Evolutionary conservation across 768 basidiomycete genomes (phyloP).

Genomic region (Auricularia sp.): DNA sequence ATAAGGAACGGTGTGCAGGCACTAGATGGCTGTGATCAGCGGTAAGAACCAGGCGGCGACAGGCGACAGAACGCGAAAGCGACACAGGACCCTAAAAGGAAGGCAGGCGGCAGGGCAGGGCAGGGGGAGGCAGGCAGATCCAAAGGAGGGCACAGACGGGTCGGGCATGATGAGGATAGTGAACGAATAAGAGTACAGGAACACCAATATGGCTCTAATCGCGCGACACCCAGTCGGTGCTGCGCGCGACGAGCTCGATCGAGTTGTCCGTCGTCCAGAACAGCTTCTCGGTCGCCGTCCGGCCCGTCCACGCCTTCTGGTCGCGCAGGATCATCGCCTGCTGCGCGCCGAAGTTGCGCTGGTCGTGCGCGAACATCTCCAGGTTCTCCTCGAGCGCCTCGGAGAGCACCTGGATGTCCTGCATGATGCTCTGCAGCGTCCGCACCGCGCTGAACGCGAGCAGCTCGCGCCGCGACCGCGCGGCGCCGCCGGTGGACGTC

Average conservation of each 20-base stretch:
- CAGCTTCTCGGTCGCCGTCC: conserved; percentile 81
- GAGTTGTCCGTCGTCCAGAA: conserved; percentile 92
- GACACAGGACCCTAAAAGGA: too few relatives aligned
- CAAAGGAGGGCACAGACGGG: too few relatives aligned
- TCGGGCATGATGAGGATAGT: too few relatives aligned
- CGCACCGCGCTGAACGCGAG: conserved; percentile 63
- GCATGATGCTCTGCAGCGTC: conserved; percentile 73
- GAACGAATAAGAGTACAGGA: background rate
- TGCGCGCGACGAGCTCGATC: conserved; percentile 74
- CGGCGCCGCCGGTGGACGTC: conserved; percentile 27
- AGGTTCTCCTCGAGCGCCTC: conserved; percentile 89
- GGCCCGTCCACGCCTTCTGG: conserved; percentile 90
- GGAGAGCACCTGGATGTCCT: conserved; percentile 75
- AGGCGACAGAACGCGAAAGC: too few relatives aligned
- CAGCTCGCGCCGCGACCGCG: conserved; percentile 70
- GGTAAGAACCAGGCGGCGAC: too few relatives aligned
- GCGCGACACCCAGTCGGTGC: conserved; percentile 77
- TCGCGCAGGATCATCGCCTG: conserved; percentile 96
- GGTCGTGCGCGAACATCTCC: conserved; percentile 85
- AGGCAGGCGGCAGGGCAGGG: too few relatives aligned
- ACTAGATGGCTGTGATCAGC: too few relatives aligned
- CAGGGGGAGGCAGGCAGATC: too few relatives aligned
- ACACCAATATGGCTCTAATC: conserved; percentile 30
- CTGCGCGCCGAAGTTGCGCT: conserved; percentile 93
- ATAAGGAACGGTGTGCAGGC: too few relatives aligned